Base-by-base conservation (phyloP, 768 basidiomycete genomes). In the Pleurotus citrinopileatus region DNA sequence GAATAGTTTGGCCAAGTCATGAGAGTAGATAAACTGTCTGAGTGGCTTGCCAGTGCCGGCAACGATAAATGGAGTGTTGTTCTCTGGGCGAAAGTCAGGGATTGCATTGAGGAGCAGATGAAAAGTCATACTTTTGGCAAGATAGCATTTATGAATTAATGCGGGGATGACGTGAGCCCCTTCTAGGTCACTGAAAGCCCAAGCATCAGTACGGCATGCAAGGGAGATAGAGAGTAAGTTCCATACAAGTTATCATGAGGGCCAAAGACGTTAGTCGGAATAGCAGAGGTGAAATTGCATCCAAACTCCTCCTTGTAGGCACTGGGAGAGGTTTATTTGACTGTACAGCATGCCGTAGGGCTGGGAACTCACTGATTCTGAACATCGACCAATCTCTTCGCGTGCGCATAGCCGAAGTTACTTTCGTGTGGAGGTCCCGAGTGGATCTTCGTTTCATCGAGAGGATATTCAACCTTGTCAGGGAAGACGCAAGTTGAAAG, bases 401-500 rank as follows among this genome's bases (percentile, higher is more conserved):
- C 94, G 62, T 98, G 89, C 1, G 96, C 91, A 63, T 98, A 98
- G 26, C 95, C 96, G 72, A 92, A 98, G 79, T 98, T 98, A 61
- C 91, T 93, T 54, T 86, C 78, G 65, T 98, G 96, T 4, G 95
- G 95, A 19, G 91, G 91, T 17, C 95, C 95, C 29, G 79, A 77
- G 70, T 98, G 96, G 55, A 98, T 87, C 73, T 94, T 95, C 61
- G 78, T 82, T 73, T 98, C 95, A 60, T 93, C 89, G 23, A 98
- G 81, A 12, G 95, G 96, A 67, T 95, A 97, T 50, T 84, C 80
- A 59, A 95, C 94, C 68, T 94, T 89, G 70, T 98, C 95, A 0
- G 95, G 95, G 76, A 95, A 98, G 42, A 98, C 93, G 66, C 95
- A 98, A 37, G 96, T 98, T 8, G 95, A 97, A 34, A 98, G 83